Base-by-base conservation (phyloP, 1,139 yeast species). In the Yamadazyma spencermartinsiae region DNA sequence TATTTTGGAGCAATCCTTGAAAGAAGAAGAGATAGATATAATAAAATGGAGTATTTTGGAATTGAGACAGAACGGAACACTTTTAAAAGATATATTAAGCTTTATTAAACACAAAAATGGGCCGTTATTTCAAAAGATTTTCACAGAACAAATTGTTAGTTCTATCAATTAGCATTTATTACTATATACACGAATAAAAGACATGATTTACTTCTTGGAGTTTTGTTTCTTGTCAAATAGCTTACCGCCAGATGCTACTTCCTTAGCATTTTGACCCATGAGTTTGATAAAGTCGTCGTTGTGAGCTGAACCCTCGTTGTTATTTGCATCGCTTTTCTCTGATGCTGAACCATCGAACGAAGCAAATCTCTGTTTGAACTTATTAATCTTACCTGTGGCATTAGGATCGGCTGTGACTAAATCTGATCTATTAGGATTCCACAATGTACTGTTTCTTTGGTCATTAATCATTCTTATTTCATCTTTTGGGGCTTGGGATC, bases 391-490 rank as follows among this genome's bases (percentile, higher is more conserved):
- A 50, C 96, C 96, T 38, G 89, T 83, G 11, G 94, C 86, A 58
- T 81, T 87, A 23, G 86, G 83, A 60, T 88, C 96, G 27, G 78
- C 74, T 29, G 83, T 76, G 41, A 77, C 77, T 53, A 88, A 70
- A 59, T 89, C 95, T 18, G 85, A 78, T 63, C 90, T 79, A 48
- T 86, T 76, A 37, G 92, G 89, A 63, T 92, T 92, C 96, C 97
- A 92, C 37, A 84, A 65, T 24, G 86, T 78, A 53, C 79, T 81
- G 56, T 86, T 87, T 63, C 96, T 79, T 69, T 86, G 95, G 63
- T 92, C 98, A 38, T 81, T 79, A 52, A 92, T 79, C 79, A 88
- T 80, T 62, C 95, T 74, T 56, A 87, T 73, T 58, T 92, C 96
- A 41, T 78, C 84, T 55, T 88, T 85, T 5, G 98, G 98, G 42